phyloP scores from a whole-genome alignment of 2,329 filamentous ascomycete species.

The Dactylellina drechsleri region DNA sequence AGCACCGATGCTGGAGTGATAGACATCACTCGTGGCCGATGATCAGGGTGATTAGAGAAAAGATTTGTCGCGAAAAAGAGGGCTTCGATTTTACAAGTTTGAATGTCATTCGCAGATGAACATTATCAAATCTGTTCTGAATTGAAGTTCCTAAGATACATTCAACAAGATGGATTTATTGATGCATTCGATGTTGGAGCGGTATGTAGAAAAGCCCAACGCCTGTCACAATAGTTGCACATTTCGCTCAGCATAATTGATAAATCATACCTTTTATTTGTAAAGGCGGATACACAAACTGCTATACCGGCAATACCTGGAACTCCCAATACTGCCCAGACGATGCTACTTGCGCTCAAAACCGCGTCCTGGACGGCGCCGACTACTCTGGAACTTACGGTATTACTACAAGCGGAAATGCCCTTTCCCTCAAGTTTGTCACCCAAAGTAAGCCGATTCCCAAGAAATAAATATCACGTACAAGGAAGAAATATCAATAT shows the following conservation, averaged over 20 bases:
- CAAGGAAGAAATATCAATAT: background rate
- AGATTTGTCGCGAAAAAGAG: too few species aligned
- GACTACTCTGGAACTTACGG: constrained; percentile 68
- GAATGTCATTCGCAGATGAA: too few species aligned
- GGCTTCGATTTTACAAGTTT: too few species aligned
- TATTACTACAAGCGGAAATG: constrained; percentile 66
- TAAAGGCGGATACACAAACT: constrained; percentile 63
- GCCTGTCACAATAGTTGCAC: constrained; percentile 2
- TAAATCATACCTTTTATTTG: background rate
- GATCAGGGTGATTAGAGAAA: background rate
- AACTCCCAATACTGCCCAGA: constrained; percentile 63
- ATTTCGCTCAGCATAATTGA: background rate
- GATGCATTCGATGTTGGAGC: constrained; percentile 1
- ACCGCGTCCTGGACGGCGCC: constrained; percentile 68
- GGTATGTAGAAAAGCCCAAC: constrained; percentile 45
- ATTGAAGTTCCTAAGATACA: too few species aligned
- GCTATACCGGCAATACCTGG: constrained; percentile 65
- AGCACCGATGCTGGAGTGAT: constrained; percentile 23
- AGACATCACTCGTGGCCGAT: constrained; percentile 16
- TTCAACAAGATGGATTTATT: too few species aligned
- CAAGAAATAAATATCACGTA: background rate
- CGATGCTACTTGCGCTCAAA: constrained; percentile 64
- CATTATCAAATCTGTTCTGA: too few species aligned
- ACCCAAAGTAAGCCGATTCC: constrained; percentile 63
- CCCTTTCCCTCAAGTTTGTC: constrained; percentile 69